phyloP scores from a whole-genome alignment of 2,329 filamentous ascomycete genomes.

The Fusarium tuaranense region DNA sequence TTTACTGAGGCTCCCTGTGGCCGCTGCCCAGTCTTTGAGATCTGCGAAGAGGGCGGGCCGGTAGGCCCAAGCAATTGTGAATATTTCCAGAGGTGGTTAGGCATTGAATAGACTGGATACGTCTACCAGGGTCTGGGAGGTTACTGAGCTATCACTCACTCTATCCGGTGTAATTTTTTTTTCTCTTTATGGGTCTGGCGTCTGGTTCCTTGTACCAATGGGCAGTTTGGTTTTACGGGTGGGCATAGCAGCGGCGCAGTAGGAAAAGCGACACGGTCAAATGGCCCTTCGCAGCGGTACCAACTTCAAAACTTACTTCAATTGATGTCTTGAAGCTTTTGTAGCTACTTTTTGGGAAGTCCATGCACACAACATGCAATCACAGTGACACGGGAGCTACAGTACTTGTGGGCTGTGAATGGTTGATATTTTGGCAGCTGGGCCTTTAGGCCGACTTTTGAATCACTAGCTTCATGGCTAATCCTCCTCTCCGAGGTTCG shows the following conservation, averaged over 20 bases:
- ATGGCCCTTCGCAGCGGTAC: constrained; percentile 17
- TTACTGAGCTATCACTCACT: neutral
- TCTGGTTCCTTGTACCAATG: constrained; percentile 31
- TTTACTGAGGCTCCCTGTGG: constrained; percentile 93
- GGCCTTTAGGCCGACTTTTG: constrained; percentile 27
- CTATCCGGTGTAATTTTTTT: constrained; percentile 1
- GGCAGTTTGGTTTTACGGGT: constrained; percentile 20
- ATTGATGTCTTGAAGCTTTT: neutral
- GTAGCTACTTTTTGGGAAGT: neutral
- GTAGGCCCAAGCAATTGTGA: constrained; percentile 91
- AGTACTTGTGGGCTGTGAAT: constrained; percentile 26
- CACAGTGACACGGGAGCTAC: neutral
- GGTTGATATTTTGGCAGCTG: constrained; percentile 35
- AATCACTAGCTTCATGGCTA: constrained; percentile 33
- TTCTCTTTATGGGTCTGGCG: constrained; percentile 39
- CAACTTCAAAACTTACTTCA: constrained; percentile 1
- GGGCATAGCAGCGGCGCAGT: constrained; percentile 42
- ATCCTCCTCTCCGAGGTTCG: constrained; percentile 35
- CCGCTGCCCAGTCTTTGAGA: constrained; percentile 89
- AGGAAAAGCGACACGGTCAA: constrained; percentile 28
- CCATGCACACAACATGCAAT: neutral
- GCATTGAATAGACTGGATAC: constrained; percentile 50
- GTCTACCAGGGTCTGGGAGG: neutral
- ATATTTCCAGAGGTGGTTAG: constrained; percentile 90
- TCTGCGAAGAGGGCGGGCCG: constrained; percentile 91